Evolutionary conservation across 2,329 filamentous ascomycete genomes (phyloP), one percentile per base, ranked within the genome.

Genomic region (Didymella keratinophila): DNA sequence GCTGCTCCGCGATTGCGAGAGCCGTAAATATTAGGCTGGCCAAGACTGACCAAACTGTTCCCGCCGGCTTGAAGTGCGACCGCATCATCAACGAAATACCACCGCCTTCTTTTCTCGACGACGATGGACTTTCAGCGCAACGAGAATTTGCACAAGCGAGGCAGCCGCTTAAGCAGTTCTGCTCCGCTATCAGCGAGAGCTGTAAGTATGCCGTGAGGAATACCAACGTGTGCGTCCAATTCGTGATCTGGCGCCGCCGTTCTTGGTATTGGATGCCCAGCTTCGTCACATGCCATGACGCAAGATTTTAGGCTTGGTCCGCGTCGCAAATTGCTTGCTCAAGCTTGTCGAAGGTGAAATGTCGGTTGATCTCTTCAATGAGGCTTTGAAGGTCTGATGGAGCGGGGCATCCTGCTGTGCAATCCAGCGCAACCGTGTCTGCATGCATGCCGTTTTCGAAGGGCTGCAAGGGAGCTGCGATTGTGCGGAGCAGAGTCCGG

Each of bases 201-300:
- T 39, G 53, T 20, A 39, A 23, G 18, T 46, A 51, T 36, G 32
- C 32, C 32, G 8, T 18, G 16, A 37, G 25, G 10, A 34, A 11
- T 10, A 23, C 12, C 8, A 8, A 44, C 52, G 28, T 28, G 39
- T 50, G 53, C 41, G 18, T 20, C 42, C 10, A 39, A 34, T 32
- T 16, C 23, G 20, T 28, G 42, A 32, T 34, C 14, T 34, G 41
- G 32, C 47, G 32, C 34, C 53, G 34, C 47, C 6, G 34, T 32
- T 47, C 53, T 56, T 56, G 53, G 53, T 56, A 56, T 37, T 51
- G 23, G 39, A 46, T 27, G 47, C 41, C 47, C 53, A 51, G 41
- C 47, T 54, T 34, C 27, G 34, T 25, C 27, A 27, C 16, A 47
- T 42, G 39, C 46, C 53, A 32, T 41, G 30, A 39, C 30, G 41